Evolutionary conservation across 1,284 basidiomycete genomes (phyloP).

Genomic region (Microbotryomycetes sp.): DNA sequence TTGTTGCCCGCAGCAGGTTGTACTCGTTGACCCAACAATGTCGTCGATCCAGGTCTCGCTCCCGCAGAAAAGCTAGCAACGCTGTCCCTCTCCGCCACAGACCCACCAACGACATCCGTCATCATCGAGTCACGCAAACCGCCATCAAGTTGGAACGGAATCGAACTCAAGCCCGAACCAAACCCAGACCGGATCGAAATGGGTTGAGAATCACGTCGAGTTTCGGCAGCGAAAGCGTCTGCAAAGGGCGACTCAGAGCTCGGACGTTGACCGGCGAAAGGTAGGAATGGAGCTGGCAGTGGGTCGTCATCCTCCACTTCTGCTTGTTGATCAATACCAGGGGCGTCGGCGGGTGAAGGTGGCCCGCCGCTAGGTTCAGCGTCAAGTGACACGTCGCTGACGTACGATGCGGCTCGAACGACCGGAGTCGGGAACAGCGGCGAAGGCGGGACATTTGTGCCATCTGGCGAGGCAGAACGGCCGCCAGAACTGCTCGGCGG

Average conservation of each 20-base stretch:
- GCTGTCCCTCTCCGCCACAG: background rate
- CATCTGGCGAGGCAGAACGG: background rate
- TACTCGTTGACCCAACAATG: background rate
- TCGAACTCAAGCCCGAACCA: constrained; percentile 21
- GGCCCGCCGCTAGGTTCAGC: background rate
- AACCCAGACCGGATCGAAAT: constrained; percentile 25
- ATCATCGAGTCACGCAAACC: constrained; percentile 15
- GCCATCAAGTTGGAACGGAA: constrained; percentile 28
- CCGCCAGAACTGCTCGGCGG: background rate
- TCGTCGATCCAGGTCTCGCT: background rate
- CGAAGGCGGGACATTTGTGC: background rate
- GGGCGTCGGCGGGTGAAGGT: background rate
- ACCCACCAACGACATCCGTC: background rate
- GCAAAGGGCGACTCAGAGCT: background rate
- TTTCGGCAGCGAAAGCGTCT: background rate
- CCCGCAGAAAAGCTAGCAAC: background rate
- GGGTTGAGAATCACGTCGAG: constrained; percentile 13
- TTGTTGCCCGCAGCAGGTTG: background rate
- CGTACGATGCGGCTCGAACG: background rate
- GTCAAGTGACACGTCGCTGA: background rate
- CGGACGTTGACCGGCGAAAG: constrained; percentile 29
- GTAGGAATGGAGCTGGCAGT: constrained; percentile 26
- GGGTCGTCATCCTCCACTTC: constrained; percentile 6
- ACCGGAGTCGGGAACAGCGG: background rate
- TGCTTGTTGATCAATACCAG: background rate